These are phyloP conservation scores for Cenococcum geophilum DNA, from an alignment of 495 filamentous ascomycete genomes.

Conservation along the genomic window DNA sequence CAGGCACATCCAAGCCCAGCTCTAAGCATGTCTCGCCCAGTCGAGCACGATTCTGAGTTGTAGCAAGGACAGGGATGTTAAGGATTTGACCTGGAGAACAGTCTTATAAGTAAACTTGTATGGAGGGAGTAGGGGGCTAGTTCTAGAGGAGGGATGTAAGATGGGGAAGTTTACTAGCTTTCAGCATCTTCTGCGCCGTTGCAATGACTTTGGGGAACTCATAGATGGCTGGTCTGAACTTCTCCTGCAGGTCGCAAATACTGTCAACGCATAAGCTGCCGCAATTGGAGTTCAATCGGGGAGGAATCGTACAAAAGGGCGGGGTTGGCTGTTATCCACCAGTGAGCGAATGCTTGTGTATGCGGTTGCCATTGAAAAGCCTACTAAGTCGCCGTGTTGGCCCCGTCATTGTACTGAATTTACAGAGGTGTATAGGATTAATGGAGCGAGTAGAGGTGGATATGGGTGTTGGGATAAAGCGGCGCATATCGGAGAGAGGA, in stretches of 20 bases:
- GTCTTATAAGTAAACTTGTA: slow-evolving; percentile 2
- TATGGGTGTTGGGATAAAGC: background rate
- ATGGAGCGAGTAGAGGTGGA: background rate
- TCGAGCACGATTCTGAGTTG: slow-evolving; percentile 70
- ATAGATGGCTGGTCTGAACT: slow-evolving; percentile 74
- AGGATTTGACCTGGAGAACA: slow-evolving; percentile 49
- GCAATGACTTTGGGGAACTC: slow-evolving; percentile 68
- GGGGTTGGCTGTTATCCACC: slow-evolving; percentile 28
- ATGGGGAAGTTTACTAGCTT: slow-evolving; percentile 39
- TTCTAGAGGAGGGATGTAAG: background rate
- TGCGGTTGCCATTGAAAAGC: slow-evolving; percentile 8
- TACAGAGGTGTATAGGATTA: background rate
- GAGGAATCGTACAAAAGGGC: slow-evolving; percentile 33
- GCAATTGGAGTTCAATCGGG: background rate
- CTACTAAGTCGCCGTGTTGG: slow-evolving; percentile 21
- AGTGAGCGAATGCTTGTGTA: slow-evolving; percentile 17
- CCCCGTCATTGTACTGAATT: background rate
- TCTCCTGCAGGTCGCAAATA: slow-evolving; percentile 93
- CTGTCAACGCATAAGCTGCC: slow-evolving; percentile 43
- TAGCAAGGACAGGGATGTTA: slow-evolving; percentile 69
- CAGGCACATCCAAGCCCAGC: slow-evolving; percentile 44
- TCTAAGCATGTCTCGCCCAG: slow-evolving; percentile 76
- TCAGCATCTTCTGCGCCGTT: slow-evolving; percentile 49
- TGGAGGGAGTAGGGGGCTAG: slow-evolving; percentile 5
- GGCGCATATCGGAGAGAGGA: background rate